Percentiles rank a stretch among this genome's conserved stretches.
These are phyloP conservation scores for Rhizophora apiculata DNA, from an alignment of 345 rosid genomes.

Conservation along the genomic window DNA sequence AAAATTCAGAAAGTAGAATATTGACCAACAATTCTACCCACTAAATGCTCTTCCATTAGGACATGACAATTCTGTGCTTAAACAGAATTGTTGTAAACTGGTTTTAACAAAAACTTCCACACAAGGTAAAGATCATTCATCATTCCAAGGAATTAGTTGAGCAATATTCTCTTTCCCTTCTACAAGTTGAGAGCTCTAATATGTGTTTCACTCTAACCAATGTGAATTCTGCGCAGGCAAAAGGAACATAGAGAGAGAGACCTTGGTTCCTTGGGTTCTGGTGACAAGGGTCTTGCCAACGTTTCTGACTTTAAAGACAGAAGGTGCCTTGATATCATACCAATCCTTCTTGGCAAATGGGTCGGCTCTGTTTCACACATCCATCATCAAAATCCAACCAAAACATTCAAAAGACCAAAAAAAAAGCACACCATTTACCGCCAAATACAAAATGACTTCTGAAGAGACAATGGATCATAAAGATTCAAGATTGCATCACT, in stretches of 20 bases:
- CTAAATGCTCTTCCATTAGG: not conserved
- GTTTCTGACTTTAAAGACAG: constrained; percentile 52
- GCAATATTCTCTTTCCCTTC: too few relatives aligned
- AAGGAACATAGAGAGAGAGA: constrained; percentile 13
- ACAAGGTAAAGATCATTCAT: not conserved
- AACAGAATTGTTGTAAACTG: not conserved
- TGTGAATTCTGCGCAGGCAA: not conserved
- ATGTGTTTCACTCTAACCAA: too few relatives aligned
- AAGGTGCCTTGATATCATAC: constrained; percentile 96
- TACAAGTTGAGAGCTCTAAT: too few relatives aligned
- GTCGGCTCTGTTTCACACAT: constrained; percentile 48
- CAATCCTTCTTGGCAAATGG: constrained; percentile 97
- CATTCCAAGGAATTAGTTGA: too few relatives aligned
- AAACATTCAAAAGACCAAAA: not conserved
- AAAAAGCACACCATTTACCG: not conserved
- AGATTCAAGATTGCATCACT: not conserved
- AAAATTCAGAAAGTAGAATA: not conserved
- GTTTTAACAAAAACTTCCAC: not conserved
- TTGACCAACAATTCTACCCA: not conserved
- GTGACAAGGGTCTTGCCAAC: constrained; percentile 91
- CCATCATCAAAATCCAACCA: not conserved
- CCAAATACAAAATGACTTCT: not conserved
- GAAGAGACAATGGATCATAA: not conserved
- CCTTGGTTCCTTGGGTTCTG: constrained; percentile 98
- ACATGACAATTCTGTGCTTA: not conserved